phyloP scores from a whole-genome alignment of 805 yeast genomes.

The Metschnikowia cubensis region DNA sequence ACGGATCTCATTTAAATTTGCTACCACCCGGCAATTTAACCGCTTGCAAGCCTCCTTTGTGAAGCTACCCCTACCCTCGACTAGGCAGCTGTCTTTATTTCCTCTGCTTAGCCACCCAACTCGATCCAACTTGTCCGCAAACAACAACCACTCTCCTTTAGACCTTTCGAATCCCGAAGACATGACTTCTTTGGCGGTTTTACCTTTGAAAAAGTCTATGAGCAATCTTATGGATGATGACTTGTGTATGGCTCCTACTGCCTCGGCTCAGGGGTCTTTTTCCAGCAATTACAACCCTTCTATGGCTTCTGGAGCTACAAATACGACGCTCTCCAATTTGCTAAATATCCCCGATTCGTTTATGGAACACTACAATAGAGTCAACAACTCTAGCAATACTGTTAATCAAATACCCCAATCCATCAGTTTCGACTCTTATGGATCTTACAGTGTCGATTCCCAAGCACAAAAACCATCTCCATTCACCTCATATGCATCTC shows the following conservation, averaged over 20 bases:
- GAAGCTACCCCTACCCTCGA: background rate
- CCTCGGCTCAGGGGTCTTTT: conserved; percentile 8
- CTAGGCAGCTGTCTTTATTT: background rate
- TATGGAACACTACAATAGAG: conserved; percentile 22
- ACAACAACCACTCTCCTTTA: background rate
- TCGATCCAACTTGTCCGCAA: background rate
- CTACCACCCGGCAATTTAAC: background rate
- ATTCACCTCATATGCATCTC: conserved; percentile 39
- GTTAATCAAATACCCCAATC: conserved; percentile 12
- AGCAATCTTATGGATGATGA: conserved; percentile 62
- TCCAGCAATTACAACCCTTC: conserved; percentile 4
- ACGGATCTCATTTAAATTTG: background rate
- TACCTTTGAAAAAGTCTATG: conserved; percentile 51
- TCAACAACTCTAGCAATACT: conserved; percentile 15
- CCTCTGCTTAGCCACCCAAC: background rate
- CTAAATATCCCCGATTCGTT: conserved; percentile 32
- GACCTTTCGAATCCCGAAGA: conserved; percentile 1
- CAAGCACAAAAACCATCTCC: conserved; percentile 21
- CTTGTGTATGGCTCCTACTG: conserved; percentile 35
- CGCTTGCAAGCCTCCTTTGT: background rate
- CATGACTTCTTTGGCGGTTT: conserved; percentile 49
- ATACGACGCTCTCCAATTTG: conserved; percentile 14
- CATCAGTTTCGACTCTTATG: conserved; percentile 8
- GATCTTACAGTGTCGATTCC: conserved; percentile 13
- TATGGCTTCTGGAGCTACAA: conserved; percentile 11